Base-by-base conservation (phyloP, 108 stramenopile genomes). In the Conticribra guillardii region DNA sequence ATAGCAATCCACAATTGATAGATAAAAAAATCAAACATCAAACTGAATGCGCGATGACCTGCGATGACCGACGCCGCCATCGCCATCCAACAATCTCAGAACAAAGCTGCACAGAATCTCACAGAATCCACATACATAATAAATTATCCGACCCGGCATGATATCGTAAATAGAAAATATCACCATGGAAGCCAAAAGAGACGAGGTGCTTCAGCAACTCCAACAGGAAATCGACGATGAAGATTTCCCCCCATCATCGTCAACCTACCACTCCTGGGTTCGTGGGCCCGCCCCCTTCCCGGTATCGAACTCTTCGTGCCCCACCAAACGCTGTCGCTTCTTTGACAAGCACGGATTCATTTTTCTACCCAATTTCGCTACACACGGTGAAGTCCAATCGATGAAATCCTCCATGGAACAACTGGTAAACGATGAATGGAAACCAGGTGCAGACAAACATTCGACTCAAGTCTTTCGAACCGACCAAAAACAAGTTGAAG, bases 271-370 rank as follows among this genome's bases (percentile, higher is more conserved):
- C 0, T 77, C 76, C 0, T 77, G 76, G 76, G 69, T 77, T 50
- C 50, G 61, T 8, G 76, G 69, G 27, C 8, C 19, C 14, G 28
- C 7, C 34, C 18, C 56, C 2, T 22, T 63, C 9, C 60, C 56
- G 2, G 17, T 14, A 17, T 26, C 24, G 8, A 0, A 18, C 51
- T 21, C 76, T 5, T 67, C 58, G 44, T 66, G 45, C 44, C 79
- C 79, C 0, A 65, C 82, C 7, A n/a, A 55, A 4, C 64, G 73
- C 2, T 85, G 86, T 50, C 73, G 63, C 30, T 86, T 78, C 59
- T 92, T 92, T 66, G 87, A 89, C 72, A 54, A 53, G n/a, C 56
- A 85, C 57, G 91, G 91, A 7, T 92, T 89, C 69, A 51, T 84
- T 30, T 70, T 74, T 9, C 46, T 87, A 23, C 69, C 68, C 9